Base-by-base conservation (phyloP, 257 asterid genomes). In the Ilex aquifolium region DNA sequence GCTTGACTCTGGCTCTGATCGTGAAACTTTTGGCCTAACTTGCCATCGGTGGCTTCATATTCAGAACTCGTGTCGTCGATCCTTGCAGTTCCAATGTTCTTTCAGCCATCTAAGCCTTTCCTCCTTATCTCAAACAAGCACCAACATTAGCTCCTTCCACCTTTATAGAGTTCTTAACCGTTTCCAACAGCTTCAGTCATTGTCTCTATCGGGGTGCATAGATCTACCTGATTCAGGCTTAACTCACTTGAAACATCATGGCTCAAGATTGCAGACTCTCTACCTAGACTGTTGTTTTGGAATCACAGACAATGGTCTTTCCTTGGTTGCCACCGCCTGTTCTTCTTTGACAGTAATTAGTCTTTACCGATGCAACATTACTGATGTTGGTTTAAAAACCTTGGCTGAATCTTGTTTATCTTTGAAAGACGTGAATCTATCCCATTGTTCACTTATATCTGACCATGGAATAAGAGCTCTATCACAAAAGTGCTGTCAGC, bases 11-110 rank as follows among this genome's bases (percentile, higher is more conserved):
- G 53, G 74, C 56, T 69, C 61, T 7, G 90, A 84, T 62, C 82
- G 90, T 51, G 88, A 83, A 36, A 73, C 95, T 29, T 82, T 88
- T 64, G 95, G 95, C 15, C 65, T 84, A 69, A 80, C 96, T 59
- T 88, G 94, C 61, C 85, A 52, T 14, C 86, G 78, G 30, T 89
- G 89, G 88, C 88, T 84, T 67, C 69, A 68, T 27, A 78, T 89
- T 51, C 89, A 89, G 67, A 89, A 85, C 64, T 74, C 73, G 15
- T 63, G 76, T 63, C 86, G 93, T 70, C 76, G 69, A 44, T 81
- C 86, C 11, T 80, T 89, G 57, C 89, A 88, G 46, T 80, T 85
- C 31, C 79, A 72, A 5, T 85, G 95, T 68, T 79, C 95, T 4
- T 71, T 85, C 57, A 60, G 69, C 36, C 73, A 63, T 21, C 73